Evolutionary conservation across 768 basidiomycete genomes (phyloP), one percentile per base, ranked within the genome.

Genomic region (Suillus fuscotomentosus): DNA sequence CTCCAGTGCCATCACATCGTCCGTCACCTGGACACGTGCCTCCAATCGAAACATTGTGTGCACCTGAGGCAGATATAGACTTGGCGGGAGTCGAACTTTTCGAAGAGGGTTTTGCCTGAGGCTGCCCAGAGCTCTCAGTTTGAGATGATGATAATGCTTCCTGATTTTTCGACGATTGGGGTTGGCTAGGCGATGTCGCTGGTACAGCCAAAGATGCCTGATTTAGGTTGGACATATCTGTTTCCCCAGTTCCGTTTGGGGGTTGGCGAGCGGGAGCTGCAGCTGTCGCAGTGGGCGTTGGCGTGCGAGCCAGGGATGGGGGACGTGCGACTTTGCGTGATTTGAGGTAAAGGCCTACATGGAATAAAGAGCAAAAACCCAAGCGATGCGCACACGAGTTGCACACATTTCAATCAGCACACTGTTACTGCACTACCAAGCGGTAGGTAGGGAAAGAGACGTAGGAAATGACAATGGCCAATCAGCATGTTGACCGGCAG

Each of bases 11-110:
- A 78, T 99, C 94, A 79, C 97, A 99, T 69, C 93, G 86, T 41
- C 97, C 97, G 79, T 98, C 97, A 63, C 97, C 97, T 4, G 97
- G 97, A 77, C 97, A 99, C n/a, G 96, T 96, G 66, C 91, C 90
- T 39, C 75, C 73, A 63, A 70, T 65, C 72, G 67, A 60, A 62
- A 65, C 71, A 70, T 67, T 62, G 69, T 70, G 78, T 68, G 72
- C 73, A 68, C 79, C 73, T 68, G 74, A 70, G 61, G 66, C 66
- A 59, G 71, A 65, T 73, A 56, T 60, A 64, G 73, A 70, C 60
- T 73, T 76, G 17, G 72, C 61, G 59, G 74, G 60, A 10, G 75
- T 65, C 51, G 75, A 61, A 6, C 71, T 17, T 65, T 74, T 75
- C 56, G 73, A 59, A 38, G 62, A 42, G 9, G 71, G 60, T 39